These are phyloP conservation scores for Amaranthus hypochondriacus DNA, from an alignment of 148 eudicot species.

Conservation along the genomic window DNA sequence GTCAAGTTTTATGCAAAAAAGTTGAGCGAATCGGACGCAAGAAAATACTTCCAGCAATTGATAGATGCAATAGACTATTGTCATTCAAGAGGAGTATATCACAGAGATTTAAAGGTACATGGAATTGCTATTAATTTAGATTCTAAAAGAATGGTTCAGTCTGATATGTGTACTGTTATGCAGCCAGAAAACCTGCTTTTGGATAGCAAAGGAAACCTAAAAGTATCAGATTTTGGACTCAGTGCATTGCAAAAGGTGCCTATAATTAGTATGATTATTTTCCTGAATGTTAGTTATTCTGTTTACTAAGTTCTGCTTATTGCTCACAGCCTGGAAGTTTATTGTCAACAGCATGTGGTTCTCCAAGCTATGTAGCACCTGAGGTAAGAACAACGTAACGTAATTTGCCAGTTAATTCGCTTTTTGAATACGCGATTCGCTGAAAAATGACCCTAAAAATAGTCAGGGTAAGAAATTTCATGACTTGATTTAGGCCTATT, in stretches of 20 bases:
- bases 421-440: too few relatives aligned
- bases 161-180: background rate
- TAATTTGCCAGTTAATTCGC: too few relatives aligned
- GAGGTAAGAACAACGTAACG: slow-evolving; percentile 29
- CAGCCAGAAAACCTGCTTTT: slow-evolving; percentile 62
- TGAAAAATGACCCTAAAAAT: too few relatives aligned
- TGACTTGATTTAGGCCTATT: too few relatives aligned
- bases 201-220: slow-evolving; percentile 50
- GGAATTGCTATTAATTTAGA: too few relatives aligned
- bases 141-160: too few relatives aligned
- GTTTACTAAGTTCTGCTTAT: background rate
- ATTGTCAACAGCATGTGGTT: slow-evolving; percentile 43
- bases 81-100: slow-evolving; percentile 42
- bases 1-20: slow-evolving; percentile 32
- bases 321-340: slow-evolving; percentile 34
- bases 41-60: slow-evolving; percentile 50
- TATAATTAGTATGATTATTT: background rate
- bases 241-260: slow-evolving; percentile 43
- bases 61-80: slow-evolving; percentile 48
- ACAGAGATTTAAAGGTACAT: slow-evolving; percentile 41
- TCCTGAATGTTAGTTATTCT: background rate
- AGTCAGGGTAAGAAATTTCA: too few relatives aligned
- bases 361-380: slow-evolving; percentile 47
- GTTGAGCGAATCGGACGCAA: slow-evolving; percentile 35
- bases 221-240: slow-evolving; percentile 64